Base-by-base conservation (phyloP, 352 stramenopile genomes). In the Phytopythium vexans region DNA sequence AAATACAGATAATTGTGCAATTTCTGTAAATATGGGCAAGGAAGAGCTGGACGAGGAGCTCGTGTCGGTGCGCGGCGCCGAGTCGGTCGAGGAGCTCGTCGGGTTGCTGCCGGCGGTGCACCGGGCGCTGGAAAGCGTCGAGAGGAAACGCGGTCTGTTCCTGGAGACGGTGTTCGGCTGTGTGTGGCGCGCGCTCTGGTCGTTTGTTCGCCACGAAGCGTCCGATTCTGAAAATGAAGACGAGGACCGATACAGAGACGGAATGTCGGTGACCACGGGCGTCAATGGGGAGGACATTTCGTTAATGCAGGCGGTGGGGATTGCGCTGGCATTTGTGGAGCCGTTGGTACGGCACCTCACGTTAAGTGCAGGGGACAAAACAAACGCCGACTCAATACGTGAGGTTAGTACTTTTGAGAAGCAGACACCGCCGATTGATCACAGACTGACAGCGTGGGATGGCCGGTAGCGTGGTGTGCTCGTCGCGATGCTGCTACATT, bases 141-240 rank as follows among this genome's bases (percentile, higher is more conserved):
- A 60, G 6, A 72, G 77, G 39, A 92, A 92, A 52, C 72, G 73
- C 37, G 89, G 78, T 51, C 66, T 66, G 33, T 89, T 92, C 52
- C 56, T 89, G 27, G 79, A 89, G 63, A 78, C 88, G 59, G 57
- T 74, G 10, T 80, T 82, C 52, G 68, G 71, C 1, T 58, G 62
- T 9, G 74, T 89, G 35, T 46, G 87, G n/a, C 67, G 62, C 5
- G 59, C 57, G 21, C 48, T 72, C 4, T 68, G 36, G 49, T 50
- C 35, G 14, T 60, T 50, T 47, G 32, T 51, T 3, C 33, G 15
- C 35, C 32, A 11, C 8, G 47, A 64, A 3, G 15, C 21, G 21
- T 27, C 21, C 21, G 21, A 32, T 37, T 15, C n/a, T 0, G 14
- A 5, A 10, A 32, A 56, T 33, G 53, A 67, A 36, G 35, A 38